Evolutionary conservation across 495 filamentous ascomycete genomes (phyloP).

Genomic region (Beverwykella pulmonaria): DNA sequence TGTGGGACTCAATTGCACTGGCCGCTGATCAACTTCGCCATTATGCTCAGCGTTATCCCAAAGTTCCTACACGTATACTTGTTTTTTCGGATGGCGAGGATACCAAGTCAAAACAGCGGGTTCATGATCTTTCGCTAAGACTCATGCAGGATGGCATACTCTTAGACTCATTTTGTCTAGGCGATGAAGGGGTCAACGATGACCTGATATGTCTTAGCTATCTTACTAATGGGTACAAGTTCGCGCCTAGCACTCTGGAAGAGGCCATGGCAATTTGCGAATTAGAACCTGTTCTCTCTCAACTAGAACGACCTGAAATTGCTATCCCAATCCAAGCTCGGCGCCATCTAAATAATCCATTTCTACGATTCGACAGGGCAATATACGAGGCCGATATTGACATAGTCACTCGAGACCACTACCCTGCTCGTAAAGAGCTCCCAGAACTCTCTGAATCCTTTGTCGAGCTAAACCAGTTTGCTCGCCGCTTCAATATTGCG

Average conservation of each 20-base stretch:
- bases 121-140: slow-evolving; percentile 11
- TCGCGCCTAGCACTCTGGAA: slow-evolving; percentile 36
- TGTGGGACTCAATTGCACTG: slow-evolving; percentile 41
- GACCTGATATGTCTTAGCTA: slow-evolving; percentile 38
- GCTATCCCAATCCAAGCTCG: slow-evolving; percentile 12
- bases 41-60: slow-evolving; percentile 39
- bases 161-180: slow-evolving; percentile 41
- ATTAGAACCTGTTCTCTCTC: slow-evolving; percentile 43
- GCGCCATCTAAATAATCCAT: background rate
- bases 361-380: slow-evolving; percentile 10
- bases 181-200: slow-evolving; percentile 30
- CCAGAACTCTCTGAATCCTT: slow-evolving; percentile 39
- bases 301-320: slow-evolving; percentile 37
- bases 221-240: slow-evolving; percentile 41
- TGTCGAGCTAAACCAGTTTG: slow-evolving; percentile 23
- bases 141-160: slow-evolving; percentile 36
- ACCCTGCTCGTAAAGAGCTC: slow-evolving; percentile 41
- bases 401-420: slow-evolving; percentile 36
- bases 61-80: slow-evolving; percentile 42
- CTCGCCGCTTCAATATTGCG: background rate
- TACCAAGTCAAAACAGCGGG: slow-evolving; percentile 33
- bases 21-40: slow-evolving; percentile 37
- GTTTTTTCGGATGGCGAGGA: slow-evolving; percentile 42
- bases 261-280: slow-evolving; percentile 44
- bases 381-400: slow-evolving; percentile 23